These are phyloP conservation scores for Geotrichum siamense DNA, from an alignment of 1,139 yeast species.

Conservation along the genomic window DNA sequence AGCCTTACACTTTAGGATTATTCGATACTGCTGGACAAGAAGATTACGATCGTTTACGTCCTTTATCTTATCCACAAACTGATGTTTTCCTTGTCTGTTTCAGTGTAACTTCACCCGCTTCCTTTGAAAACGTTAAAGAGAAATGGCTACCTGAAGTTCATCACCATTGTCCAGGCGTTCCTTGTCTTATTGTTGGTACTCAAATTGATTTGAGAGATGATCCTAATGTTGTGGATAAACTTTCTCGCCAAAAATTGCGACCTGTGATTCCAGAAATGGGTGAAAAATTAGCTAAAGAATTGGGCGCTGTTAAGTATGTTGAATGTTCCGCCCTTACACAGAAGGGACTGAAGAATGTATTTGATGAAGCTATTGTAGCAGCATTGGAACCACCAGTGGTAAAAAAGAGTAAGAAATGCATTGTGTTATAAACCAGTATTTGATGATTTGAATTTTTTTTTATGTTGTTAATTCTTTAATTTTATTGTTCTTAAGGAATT, in stretches of 20 bases:
- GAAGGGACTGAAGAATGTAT: slow-evolving; percentile 60
- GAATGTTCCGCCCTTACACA: slow-evolving; percentile 96
- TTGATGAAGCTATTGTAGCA: slow-evolving; percentile 67
- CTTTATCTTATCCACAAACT: slow-evolving; percentile 87
- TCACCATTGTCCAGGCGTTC: slow-evolving; percentile 78
- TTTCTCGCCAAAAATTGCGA: slow-evolving; percentile 52
- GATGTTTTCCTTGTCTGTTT: slow-evolving; percentile 84
- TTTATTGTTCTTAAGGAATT: too few species aligned
- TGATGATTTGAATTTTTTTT: too few species aligned
- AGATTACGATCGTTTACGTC: slow-evolving; percentile 86
- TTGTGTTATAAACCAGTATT: slow-evolving; percentile 63
- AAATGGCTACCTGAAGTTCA: slow-evolving; percentile 84
- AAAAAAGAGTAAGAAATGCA: slow-evolving; percentile 77
- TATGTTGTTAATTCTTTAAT: too few species aligned
- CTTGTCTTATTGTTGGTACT: slow-evolving; percentile 77
- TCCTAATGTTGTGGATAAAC: slow-evolving; percentile 63
- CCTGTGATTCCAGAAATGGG: slow-evolving; percentile 65
- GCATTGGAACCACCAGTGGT: slow-evolving; percentile 74
- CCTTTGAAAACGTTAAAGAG: slow-evolving; percentile 62
- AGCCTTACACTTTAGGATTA: slow-evolving; percentile 86
- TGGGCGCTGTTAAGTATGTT: slow-evolving; percentile 63
- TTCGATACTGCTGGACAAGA: slow-evolving; percentile 99
- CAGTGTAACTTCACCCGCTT: slow-evolving; percentile 74
- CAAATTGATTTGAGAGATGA: slow-evolving; percentile 82
- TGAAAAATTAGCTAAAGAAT: slow-evolving; percentile 56